Evolutionary conservation across 2,329 filamentous ascomycete genomes (phyloP), one percentile per base, ranked within the genome.

Genomic region (Colletotrichum orbiculare): DNA sequence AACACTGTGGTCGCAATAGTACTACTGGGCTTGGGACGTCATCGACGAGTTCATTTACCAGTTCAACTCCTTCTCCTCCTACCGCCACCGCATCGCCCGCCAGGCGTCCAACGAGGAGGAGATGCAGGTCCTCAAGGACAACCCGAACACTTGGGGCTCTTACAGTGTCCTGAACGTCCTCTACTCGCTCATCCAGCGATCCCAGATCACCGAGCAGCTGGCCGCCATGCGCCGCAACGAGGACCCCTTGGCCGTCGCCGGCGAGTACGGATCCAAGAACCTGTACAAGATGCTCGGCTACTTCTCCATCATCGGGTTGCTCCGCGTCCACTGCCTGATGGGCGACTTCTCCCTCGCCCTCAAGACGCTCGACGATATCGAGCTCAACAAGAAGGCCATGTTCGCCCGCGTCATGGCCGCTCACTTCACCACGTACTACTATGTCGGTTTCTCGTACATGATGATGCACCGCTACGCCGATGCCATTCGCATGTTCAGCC

Each of bases 1-100:
- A 64, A 66, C 49, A 12, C 8, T 41, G 25, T 25, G 25, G 3
- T 4, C 25, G 12, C 39, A 52, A 48, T 78, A 98, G 93, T 96
- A 97, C 83, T 97, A 95, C 85, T 99, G 96, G 96, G 96, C 96
- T 46, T 99, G 96, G 96, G 96, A 99, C 79, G 95, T 98, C 72
- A 97, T 99, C 82, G 96, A 99, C 80, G 96, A 99, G 82, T 99
- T 99, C 85, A 98, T 99, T 83, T 99, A 99, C 85, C 96, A 99
- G 81, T 99, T 99, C 87, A 97, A 99, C 86, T 96, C 94, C 65
- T 99, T 99, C 86, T 98, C 94, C 79, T 93, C 94, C 69, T 97
- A 97, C 87, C 90, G 96, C 76, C 94, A 96, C 80, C 91, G 94
- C 71, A 89, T 97, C 72, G 96, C 96, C 69, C 89, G 94, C 65